Conservation (phyloP, 768 basidiomycete genomes). For the Rhodosporidiobolus odoratus region DNA sequence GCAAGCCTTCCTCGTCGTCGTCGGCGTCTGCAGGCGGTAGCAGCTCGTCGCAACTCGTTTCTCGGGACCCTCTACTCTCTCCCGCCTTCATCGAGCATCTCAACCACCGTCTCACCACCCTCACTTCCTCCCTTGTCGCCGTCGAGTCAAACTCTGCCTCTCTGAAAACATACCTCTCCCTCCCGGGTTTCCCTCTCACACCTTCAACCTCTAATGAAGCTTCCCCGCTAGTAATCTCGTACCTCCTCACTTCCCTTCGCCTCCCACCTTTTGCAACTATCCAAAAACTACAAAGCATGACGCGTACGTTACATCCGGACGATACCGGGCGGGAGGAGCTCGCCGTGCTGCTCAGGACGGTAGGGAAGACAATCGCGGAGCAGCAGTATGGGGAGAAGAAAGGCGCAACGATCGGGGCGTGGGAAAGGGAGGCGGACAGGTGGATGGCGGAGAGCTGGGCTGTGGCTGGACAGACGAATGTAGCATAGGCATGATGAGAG, state of each 20-base stretch:
- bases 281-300: not conserved
- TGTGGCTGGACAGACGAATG: not conserved
- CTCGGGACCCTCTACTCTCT: constrained; percentile 30
- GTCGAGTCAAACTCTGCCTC: not conserved
- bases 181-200: not conserved
- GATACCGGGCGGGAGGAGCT: not conserved
- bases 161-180: not conserved
- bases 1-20: not conserved
- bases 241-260: not conserved
- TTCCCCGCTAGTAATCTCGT: not conserved
- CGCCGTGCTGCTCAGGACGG: not conserved
- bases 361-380: not conserved
- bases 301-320: not conserved
- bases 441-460: not conserved
- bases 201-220: not conserved
- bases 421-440: constrained; percentile 4
- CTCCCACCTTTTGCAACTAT: constrained; percentile 3
- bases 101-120: not conserved
- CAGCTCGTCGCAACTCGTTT: not conserved
- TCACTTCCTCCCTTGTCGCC: not conserved
- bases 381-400: not conserved
- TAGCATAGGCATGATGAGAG: no score
- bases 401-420: not conserved
- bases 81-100: constrained; percentile 31
- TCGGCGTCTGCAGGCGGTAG: no score